These are phyloP conservation scores for Clavispora fructus DNA, from an alignment of 805 yeast species.

Conservation along the genomic window DNA sequence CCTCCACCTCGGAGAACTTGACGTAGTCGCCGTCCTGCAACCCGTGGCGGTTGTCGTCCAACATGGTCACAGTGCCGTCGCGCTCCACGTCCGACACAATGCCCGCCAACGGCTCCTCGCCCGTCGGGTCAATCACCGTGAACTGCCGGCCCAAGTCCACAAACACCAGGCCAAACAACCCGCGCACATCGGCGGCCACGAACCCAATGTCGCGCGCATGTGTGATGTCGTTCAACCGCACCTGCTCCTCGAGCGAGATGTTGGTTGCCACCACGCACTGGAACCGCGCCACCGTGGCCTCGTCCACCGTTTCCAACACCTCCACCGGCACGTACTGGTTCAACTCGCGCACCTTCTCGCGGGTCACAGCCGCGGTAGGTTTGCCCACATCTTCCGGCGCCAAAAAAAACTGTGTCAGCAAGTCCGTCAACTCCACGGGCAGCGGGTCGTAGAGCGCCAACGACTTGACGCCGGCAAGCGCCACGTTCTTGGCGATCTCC, in stretches of 20 bases:
- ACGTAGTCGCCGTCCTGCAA: conserved; percentile 89
- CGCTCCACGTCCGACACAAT: conserved; percentile 83
- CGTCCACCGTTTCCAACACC: conserved; percentile 52
- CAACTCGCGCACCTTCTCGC: conserved; percentile 67
- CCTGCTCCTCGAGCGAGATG: conserved; percentile 63
- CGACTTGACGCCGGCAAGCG: conserved; percentile 95
- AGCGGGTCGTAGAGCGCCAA: conserved; percentile 79
- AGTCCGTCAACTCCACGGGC: conserved; percentile 60
- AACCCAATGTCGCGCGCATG: conserved; percentile 72
- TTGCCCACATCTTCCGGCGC: conserved; percentile 67
- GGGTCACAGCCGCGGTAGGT: conserved; percentile 70
- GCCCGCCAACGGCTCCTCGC: conserved; percentile 88
- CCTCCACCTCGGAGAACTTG: conserved; percentile 80
- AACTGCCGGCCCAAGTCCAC: conserved; percentile 86
- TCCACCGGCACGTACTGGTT: conserved; percentile 87
- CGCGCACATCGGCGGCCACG: conserved; percentile 77
- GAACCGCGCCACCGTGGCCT: conserved; percentile 49
- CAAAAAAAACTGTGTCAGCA: conserved; percentile 87
- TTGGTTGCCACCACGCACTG: conserved; percentile 87
- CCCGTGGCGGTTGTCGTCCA: conserved; percentile 90
- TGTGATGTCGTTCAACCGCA: conserved; percentile 68
- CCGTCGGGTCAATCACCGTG: conserved; percentile 77
- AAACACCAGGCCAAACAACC: conserved; percentile 83
- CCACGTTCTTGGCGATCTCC: conserved; percentile 94
- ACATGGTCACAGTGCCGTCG: conserved; percentile 87